These are phyloP conservation scores for Knufia fluminis DNA, from an alignment of 2,329 filamentous ascomycete genomes.

Conservation along the genomic window DNA sequence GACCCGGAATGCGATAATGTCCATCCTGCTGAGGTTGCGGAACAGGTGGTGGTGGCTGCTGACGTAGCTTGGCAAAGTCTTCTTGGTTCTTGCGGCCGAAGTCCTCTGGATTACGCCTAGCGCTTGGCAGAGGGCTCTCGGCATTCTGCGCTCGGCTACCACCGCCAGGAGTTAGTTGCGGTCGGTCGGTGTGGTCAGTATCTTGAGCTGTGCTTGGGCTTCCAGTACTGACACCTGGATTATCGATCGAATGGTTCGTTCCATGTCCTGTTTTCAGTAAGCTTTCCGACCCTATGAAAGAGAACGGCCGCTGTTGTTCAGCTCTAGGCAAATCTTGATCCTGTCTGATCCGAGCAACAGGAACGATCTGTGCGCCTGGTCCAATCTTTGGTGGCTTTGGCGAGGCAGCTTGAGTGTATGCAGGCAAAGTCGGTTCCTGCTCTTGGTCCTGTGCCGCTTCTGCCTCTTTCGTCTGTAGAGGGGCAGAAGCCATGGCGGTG, in stretches of 20 bases:
- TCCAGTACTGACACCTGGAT: background rate
- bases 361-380: slow-evolving; percentile 7
- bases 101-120: slow-evolving; percentile 15
- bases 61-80: slow-evolving; percentile 6
- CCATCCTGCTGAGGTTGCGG: slow-evolving; percentile 8
- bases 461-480: background rate
- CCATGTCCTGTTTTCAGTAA: background rate
- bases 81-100: slow-evolving; percentile 12
- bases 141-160: background rate
- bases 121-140: slow-evolving; percentile 19
- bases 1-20: slow-evolving; percentile 22
- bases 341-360: slow-evolving; percentile 1
- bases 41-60: background rate
- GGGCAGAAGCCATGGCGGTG: background rate
- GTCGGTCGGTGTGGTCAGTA: background rate
- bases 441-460: slow-evolving; percentile 1
- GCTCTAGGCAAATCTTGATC: background rate
- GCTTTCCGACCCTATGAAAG: slow-evolving; percentile 5
- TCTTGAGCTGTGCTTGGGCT: background rate
- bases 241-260: slow-evolving; percentile 1
- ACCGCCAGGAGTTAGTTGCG: background rate
- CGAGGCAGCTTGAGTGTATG: background rate
- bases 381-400: background rate
- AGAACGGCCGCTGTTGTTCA: slow-evolving; percentile 3
- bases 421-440: background rate